Conservation (phyloP, 208 protist species). For the Crithidia sp. region DNA sequence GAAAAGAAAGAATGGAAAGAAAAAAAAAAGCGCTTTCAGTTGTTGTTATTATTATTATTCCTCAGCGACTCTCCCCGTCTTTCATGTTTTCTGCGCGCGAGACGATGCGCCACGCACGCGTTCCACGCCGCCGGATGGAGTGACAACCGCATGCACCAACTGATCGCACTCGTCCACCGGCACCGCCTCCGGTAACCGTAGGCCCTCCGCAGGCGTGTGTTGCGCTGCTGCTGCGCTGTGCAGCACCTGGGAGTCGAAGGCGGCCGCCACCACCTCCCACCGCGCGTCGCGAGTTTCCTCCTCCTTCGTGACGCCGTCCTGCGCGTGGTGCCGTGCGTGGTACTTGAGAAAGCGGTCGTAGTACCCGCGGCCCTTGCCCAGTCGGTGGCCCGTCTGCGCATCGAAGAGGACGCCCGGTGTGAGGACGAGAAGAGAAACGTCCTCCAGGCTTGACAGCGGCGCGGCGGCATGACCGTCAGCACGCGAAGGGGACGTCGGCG, state of each 20-base stretch:
- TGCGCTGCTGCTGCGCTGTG: background rate
- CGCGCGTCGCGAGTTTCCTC: background rate
- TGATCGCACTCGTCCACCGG: slow-evolving; percentile 27
- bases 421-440: slow-evolving; percentile 52
- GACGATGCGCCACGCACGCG: background rate
- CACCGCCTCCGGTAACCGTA: background rate
- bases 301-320: background rate
- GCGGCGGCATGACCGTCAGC: too few relatives aligned
- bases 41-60: too few relatives aligned
- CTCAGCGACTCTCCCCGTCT: too few relatives aligned
- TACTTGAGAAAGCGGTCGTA: slow-evolving; percentile 85
- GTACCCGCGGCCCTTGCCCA: slow-evolving; percentile 88
- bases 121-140: slow-evolving; percentile 23
- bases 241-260: slow-evolving; percentile 33
- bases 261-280: slow-evolving; percentile 29
- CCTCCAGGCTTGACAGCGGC: slow-evolving; percentile 12
- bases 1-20: too few relatives aligned
- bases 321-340: slow-evolving; percentile 11
- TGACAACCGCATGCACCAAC: slow-evolving; percentile 19
- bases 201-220: background rate
- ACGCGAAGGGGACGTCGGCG: too few relatives aligned
- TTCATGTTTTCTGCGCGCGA: too few relatives aligned
- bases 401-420: slow-evolving; percentile 80
- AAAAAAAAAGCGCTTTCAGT: too few relatives aligned
- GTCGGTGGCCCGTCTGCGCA: slow-evolving; percentile 38